These are phyloP conservation scores for Starmera dryadoides DNA, from an alignment of 805 yeast genomes.

Conservation along the genomic window DNA sequence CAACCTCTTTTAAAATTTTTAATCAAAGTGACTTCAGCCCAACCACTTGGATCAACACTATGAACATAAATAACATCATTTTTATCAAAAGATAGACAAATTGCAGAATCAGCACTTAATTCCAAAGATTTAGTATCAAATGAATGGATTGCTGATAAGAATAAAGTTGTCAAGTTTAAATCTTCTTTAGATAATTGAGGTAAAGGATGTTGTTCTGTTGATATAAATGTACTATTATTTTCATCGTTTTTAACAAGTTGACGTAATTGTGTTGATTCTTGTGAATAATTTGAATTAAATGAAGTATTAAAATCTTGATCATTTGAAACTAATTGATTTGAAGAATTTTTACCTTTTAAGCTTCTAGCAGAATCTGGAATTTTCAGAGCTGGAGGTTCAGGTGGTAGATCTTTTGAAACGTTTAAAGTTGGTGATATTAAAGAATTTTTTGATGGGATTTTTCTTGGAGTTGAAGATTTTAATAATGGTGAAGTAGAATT, in stretches of 20 bases:
- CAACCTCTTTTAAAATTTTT: slow-evolving; percentile 65
- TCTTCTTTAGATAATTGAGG: slow-evolving; percentile 13
- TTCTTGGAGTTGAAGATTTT: not conserved
- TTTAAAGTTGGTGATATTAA: not conserved
- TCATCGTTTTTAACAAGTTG: not conserved
- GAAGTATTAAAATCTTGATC: not conserved
- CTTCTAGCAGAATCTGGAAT: no score
- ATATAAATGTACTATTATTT: not conserved
- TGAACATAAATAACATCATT: slow-evolving; percentile 73
- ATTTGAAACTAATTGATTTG: no score
- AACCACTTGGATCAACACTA: slow-evolving; percentile 72
- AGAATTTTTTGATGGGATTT: not conserved
- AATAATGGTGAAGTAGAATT: not conserved
- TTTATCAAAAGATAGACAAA: slow-evolving; percentile 65
- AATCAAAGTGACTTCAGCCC: slow-evolving; percentile 79
- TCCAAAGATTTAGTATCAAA: slow-evolving; percentile 55
- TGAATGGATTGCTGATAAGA: slow-evolving; percentile 50
- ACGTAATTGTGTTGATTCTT: not conserved
- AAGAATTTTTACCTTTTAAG: no score
- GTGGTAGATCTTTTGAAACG: not conserved
- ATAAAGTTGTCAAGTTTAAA: slow-evolving; percentile 44
- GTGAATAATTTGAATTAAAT: not conserved
- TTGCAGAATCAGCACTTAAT: slow-evolving; percentile 57
- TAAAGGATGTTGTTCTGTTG: not conserved
- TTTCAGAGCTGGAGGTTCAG: not conserved